Percentiles rank a stretch among this genome's conserved stretches.
Conservation (phyloP, 495 filamentous ascomycete species). For the Achaetomiella virescens region DNA sequence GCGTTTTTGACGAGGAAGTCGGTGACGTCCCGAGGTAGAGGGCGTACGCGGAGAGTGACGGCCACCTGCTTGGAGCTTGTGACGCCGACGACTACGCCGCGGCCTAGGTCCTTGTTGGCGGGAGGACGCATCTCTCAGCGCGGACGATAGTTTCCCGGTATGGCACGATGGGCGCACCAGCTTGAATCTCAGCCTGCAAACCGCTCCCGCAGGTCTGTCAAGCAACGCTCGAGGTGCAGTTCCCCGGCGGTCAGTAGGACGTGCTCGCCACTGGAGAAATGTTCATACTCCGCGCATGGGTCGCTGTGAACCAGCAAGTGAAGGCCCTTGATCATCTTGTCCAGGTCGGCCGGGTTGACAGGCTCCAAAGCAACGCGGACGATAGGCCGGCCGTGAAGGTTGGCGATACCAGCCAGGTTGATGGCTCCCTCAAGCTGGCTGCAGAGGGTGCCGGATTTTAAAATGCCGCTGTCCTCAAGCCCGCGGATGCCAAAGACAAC, state of each 20-base stretch:
- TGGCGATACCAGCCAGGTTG: slow-evolving; percentile 80
- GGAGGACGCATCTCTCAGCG: slow-evolving; percentile 82
- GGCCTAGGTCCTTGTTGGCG: slow-evolving; percentile 77
- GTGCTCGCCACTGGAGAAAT: slow-evolving; percentile 89
- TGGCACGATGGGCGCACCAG: slow-evolving; percentile 88
- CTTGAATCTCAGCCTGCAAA: slow-evolving; percentile 95
- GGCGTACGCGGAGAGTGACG: slow-evolving; percentile 69
- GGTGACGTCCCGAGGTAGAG: slow-evolving; percentile 71
- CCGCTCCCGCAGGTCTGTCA: slow-evolving; percentile 88
- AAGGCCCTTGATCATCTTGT: slow-evolving; percentile 88
- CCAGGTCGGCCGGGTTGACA: slow-evolving; percentile 74
- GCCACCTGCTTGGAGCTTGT: slow-evolving; percentile 83
- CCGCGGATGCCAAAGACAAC: slow-evolving; percentile 95
- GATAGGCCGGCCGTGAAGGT: slow-evolving; percentile 73
- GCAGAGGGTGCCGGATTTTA: slow-evolving; percentile 93
- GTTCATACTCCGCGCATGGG: slow-evolving; percentile 92
- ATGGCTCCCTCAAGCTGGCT: slow-evolving; percentile 81
- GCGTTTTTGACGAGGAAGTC: slow-evolving; percentile 79
- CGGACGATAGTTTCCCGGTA: slow-evolving; percentile 89
- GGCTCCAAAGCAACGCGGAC: slow-evolving; percentile 94
- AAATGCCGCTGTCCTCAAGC: slow-evolving; percentile 71
- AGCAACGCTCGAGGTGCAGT: slow-evolving; percentile 85
- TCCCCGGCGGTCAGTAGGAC: slow-evolving; percentile 93
- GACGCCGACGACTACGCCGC: slow-evolving; percentile 66
- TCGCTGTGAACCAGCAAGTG: slow-evolving; percentile 89